A percentile compares a stretch with the other conserved stretches of the same genome.
These are phyloP conservation scores for Celoporthe dispersa DNA, from an alignment of 2,329 filamentous ascomycete species.

Conservation along the genomic window DNA sequence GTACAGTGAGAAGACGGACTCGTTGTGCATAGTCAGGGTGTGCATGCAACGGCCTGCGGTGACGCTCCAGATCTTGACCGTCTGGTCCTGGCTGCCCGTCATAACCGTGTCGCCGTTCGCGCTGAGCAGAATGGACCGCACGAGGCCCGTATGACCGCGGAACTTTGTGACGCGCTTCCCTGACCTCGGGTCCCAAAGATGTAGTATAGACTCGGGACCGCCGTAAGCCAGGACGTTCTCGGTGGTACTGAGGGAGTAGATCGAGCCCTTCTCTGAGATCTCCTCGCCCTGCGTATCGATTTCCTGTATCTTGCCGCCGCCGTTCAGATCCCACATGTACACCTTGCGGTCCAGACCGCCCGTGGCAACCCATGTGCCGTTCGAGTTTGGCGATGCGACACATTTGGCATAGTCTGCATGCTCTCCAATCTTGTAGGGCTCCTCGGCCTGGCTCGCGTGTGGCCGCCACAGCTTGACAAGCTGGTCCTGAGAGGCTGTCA, in stretches of 20 bases:
- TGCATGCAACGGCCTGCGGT: constrained; percentile 96
- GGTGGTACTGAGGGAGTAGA: constrained; percentile 85
- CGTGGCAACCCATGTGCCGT: constrained; percentile 84
- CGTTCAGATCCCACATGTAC: constrained; percentile 90
- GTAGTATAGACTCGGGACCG: constrained; percentile 89
- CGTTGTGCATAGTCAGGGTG: constrained; percentile 98
- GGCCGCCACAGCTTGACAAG: constrained; percentile 94
- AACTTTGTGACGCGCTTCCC: constrained; percentile 95
- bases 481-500: constrained; percentile 91
- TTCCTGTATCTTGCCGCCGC: constrained; percentile 81
- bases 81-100: constrained; percentile 94
- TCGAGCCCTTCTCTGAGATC: constrained; percentile 85
- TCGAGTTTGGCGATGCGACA: constrained; percentile 71
- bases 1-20: constrained; percentile 95
- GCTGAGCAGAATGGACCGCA: constrained; percentile 88
- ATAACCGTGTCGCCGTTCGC: constrained; percentile 88
- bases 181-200: constrained; percentile 87
- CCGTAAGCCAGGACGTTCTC: constrained; percentile 86
- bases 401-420: constrained; percentile 98
- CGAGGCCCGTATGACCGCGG: constrained; percentile 93
- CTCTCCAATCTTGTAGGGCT: constrained; percentile 81
- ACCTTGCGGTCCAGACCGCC: constrained; percentile 93
- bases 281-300: constrained; percentile 87
- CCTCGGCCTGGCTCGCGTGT: constrained; percentile 64
- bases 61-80: constrained; percentile 97